Percentiles rank a stretch among this genome's conserved stretches.
These are phyloP conservation scores for Aquilaria yunnanensis DNA, from an alignment of 345 rosid genomes.

Conservation along the genomic window DNA sequence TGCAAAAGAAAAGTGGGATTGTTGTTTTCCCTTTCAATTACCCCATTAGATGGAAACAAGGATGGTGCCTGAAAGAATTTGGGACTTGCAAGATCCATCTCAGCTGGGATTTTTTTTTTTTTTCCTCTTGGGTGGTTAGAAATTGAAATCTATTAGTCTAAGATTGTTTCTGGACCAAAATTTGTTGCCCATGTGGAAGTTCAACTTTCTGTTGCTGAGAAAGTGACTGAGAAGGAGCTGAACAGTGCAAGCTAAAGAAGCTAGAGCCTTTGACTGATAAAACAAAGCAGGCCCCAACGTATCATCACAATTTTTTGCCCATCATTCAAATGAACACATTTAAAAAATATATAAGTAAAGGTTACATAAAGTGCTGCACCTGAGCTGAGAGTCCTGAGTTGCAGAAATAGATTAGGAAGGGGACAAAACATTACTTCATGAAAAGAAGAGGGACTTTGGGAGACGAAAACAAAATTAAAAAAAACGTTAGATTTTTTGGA, in stretches of 20 bases:
- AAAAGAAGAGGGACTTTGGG: conserved; percentile 28
- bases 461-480: neutral
- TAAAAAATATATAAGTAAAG: conserved; percentile 9
- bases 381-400: neutral
- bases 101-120: neutral
- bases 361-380: conserved; percentile 4
- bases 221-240: conserved; percentile 23
- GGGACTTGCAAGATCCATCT: conserved; percentile 45
- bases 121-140: neutral
- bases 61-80: conserved; percentile 33
- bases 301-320: too few species aligned
- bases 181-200: neutral
- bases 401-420: conserved; percentile 6
- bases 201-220: conserved; percentile 16
- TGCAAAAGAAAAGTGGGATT: conserved; percentile 1
- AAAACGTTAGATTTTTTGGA: neutral
- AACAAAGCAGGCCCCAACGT: neutral
- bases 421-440: conserved; percentile 20
- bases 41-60: conserved; percentile 31
- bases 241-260: conserved; percentile 17
- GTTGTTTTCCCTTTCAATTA: conserved; percentile 9
- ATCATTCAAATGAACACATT: too few species aligned
- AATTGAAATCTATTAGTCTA: neutral
- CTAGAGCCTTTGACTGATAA: conserved; percentile 21
- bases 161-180: neutral